Base-by-base conservation (phyloP, 495 filamentous ascomycete species). In the Trichocladium antarcticum region DNA sequence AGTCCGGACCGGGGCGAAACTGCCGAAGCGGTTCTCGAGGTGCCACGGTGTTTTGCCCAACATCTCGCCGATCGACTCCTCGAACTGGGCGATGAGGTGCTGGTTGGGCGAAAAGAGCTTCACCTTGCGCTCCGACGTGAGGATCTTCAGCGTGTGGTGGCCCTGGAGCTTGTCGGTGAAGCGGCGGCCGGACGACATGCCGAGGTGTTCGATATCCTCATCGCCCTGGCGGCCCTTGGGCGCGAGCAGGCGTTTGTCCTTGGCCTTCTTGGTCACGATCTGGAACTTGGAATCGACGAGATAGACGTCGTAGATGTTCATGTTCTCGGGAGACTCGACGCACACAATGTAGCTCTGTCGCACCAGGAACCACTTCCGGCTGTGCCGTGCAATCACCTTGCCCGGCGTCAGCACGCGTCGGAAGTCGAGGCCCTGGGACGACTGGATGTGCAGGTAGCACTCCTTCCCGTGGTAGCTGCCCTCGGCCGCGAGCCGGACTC, bases 281-380 rank as follows among this genome's bases (percentile, higher is more conserved):
- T 76, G 72, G 64, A 96, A 99, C 50, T 80, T 76, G 1, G 85
- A 70, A 57, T 99, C 92, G 17, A 95, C 84, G 8, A 99, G 75
- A 61, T 97, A 95, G 53, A 97, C 92, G 68, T 99, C 92, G 60
- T 96, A 97, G 35, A 97, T 94, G 60, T 95, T 93, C 89, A 96
- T 95, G 55, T 89, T 90, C 57, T 97, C 90, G 10, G 92, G 92
- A 1, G 89, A 95, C 61, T 99, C 89, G 35, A 97, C 89, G 54
- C 93, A 97, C 47, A 95, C 90, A 47, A 99, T 82, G 57, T 97
- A 99, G 64, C 87, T 94, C 62, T 97, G 89, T 40, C 92, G 74
- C n/a, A 99, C 90, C 29, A 95, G 71, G 63, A 99, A 99, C 92
- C 92, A 99, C 63, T 95, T 95, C 7, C 89, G 87, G 47, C 75